Percentiles rank a stretch among this genome's conserved stretches.
phyloP scores from a whole-genome alignment of 1,284 basidiomycete genomes.

The Cystobasidium slooffiae region DNA sequence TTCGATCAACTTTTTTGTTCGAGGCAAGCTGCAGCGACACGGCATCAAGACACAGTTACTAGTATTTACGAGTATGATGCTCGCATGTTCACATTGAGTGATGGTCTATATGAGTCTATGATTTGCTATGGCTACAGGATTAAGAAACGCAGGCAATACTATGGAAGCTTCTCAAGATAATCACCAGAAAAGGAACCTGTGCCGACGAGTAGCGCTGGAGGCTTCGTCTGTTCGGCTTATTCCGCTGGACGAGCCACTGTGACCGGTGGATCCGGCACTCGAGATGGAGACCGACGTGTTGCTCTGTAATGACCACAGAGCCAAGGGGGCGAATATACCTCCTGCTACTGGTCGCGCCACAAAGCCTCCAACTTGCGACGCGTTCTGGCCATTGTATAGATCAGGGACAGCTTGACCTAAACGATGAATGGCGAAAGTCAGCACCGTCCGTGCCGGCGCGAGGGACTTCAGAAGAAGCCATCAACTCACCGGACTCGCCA shows the following conservation, averaged over 20 bases:
- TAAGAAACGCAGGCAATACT: neutral
- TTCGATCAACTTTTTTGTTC: neutral
- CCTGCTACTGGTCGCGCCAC: slow-evolving; percentile 42
- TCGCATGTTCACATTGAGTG: no score
- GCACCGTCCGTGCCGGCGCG: neutral
- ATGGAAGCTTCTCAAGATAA: neutral
- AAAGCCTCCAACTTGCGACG: slow-evolving; percentile 25
- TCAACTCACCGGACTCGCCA: slow-evolving; percentile 29
- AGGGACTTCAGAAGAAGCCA: no score
- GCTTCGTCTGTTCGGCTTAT: neutral
- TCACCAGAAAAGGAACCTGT: slow-evolving; percentile 22
- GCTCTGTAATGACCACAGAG: slow-evolving; percentile 11
- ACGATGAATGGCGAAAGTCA: neutral
- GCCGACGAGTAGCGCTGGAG: slow-evolving; percentile 20
- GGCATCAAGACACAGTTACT: no score
- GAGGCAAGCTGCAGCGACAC: neutral
- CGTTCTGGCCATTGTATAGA: slow-evolving; percentile 25
- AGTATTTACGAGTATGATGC: no score
- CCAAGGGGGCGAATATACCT: slow-evolving; percentile 33
- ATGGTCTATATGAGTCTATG: neutral
- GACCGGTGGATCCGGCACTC: neutral
- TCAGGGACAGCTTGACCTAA: slow-evolving; percentile 39
- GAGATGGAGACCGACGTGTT: slow-evolving; percentile 19
- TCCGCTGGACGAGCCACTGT: neutral
- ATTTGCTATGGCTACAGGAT: neutral